Percentiles rank a stretch among this genome's conserved stretches.
phyloP scores from a whole-genome alignment of 2,329 filamentous ascomycete species.

The Kalmusia sp. region DNA sequence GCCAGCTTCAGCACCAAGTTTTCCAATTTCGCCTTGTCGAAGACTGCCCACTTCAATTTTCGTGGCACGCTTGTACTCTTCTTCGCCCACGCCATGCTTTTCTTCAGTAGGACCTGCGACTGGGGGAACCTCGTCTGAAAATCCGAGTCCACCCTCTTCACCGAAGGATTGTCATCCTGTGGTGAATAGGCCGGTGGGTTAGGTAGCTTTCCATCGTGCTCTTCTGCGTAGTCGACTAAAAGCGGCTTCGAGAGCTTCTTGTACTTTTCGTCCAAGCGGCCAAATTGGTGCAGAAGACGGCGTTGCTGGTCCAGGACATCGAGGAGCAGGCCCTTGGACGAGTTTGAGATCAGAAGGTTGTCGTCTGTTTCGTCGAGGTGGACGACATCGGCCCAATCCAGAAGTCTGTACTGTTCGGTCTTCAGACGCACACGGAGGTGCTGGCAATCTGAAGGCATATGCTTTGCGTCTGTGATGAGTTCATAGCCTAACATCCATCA shows the following conservation, averaged over 20 bases:
- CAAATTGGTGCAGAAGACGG: slow-evolving; percentile 39
- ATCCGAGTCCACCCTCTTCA: slow-evolving; percentile 26
- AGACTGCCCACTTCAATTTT: slow-evolving; percentile 41
- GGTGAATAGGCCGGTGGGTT: slow-evolving; percentile 22
- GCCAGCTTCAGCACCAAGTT: slow-evolving; percentile 39
- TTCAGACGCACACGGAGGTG: slow-evolving; percentile 46
- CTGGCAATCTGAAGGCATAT: slow-evolving; percentile 39
- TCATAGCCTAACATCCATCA: slow-evolving; percentile 38
- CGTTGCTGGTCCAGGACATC: slow-evolving; percentile 45
- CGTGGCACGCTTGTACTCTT: slow-evolving; percentile 30
- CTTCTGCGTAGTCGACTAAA: slow-evolving; percentile 31
- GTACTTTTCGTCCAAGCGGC: slow-evolving; percentile 40
- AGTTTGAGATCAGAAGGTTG: slow-evolving; percentile 37
- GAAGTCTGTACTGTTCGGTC: slow-evolving; percentile 46
- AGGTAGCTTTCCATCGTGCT: slow-evolving; percentile 15
- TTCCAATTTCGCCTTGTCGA: slow-evolving; percentile 41
- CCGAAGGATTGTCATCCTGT: slow-evolving; percentile 11
- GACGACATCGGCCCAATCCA: slow-evolving; percentile 47
- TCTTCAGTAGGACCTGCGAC: slow-evolving; percentile 35
- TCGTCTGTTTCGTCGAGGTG: slow-evolving; percentile 43
- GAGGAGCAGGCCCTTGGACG: slow-evolving; percentile 41
- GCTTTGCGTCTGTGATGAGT: slow-evolving; percentile 46
- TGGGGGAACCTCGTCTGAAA: slow-evolving; percentile 37
- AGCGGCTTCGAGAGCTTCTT: slow-evolving; percentile 36
- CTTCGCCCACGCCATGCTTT: slow-evolving; percentile 36